Percentiles rank a stretch among this genome's conserved stretches.
Conservation (phyloP, 2,329 filamentous ascomycete species). For the Colletotrichum sp. region DNA sequence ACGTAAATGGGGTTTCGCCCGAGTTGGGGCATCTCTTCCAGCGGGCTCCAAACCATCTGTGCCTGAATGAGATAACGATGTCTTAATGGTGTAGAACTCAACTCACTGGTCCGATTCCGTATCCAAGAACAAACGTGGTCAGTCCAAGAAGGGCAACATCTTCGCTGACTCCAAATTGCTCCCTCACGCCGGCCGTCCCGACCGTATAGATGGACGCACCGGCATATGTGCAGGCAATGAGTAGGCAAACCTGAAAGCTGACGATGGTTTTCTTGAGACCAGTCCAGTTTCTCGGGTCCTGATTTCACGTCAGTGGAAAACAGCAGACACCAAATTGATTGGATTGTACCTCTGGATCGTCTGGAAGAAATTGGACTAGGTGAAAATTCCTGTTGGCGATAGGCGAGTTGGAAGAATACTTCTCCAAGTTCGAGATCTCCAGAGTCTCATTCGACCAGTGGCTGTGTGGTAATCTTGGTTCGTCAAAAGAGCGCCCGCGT, state of each 20-base stretch:
- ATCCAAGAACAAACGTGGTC: slow-evolving; percentile 80
- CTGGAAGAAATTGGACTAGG: slow-evolving; percentile 16
- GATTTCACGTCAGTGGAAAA: background rate
- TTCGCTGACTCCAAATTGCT: slow-evolving; percentile 70
- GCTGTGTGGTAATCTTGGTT: background rate
- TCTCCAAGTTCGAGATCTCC: background rate
- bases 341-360: slow-evolving; percentile 9
- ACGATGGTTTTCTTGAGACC: slow-evolving; percentile 63
- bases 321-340: background rate
- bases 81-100: background rate
- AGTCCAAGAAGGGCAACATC: slow-evolving; percentile 77
- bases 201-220: slow-evolving; percentile 73
- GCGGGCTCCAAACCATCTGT: slow-evolving; percentile 21
- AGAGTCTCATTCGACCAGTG: background rate
- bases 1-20: slow-evolving; percentile 23
- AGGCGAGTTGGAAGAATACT: background rate
- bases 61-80: background rate
- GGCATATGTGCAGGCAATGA: slow-evolving; percentile 7
- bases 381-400: background rate
- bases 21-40: slow-evolving; percentile 22
- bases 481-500: background rate
- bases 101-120: slow-evolving; percentile 65
- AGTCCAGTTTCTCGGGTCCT: slow-evolving; percentile 86
- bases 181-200: slow-evolving; percentile 66
- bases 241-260: slow-evolving; percentile 60